phyloP scores from a whole-genome alignment of 2,329 filamentous ascomycete species.

The Ophiosphaerella korrae region DNA sequence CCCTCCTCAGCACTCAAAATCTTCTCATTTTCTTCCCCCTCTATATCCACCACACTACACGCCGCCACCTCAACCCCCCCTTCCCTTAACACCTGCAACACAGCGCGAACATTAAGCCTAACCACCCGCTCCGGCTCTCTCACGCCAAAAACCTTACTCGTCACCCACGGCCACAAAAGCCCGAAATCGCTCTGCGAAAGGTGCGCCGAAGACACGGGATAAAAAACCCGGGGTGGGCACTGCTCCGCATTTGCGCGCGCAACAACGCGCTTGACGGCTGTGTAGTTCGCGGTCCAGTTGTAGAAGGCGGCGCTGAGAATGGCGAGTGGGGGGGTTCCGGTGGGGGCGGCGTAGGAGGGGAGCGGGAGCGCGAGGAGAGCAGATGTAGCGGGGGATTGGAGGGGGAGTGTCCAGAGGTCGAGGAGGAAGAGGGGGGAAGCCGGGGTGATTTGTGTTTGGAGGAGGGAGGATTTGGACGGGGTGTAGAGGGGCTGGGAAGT shows the following conservation, averaged over 20 bases:
- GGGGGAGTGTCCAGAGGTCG: slow-evolving; percentile 80
- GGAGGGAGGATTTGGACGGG: slow-evolving; percentile 70
- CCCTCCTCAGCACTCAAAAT: slow-evolving; percentile 38
- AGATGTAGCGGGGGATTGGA: slow-evolving; percentile 58
- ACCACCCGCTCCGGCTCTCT: slow-evolving; percentile 79
- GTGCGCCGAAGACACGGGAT: slow-evolving; percentile 74
- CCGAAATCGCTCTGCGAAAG: slow-evolving; percentile 85
- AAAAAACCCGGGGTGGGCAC: slow-evolving; percentile 70
- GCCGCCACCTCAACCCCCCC: slow-evolving; percentile 48
- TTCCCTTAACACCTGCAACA: slow-evolving; percentile 72
- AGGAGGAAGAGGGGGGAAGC: slow-evolving; percentile 70
- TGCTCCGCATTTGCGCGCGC: slow-evolving; percentile 54
- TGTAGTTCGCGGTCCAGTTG: slow-evolving; percentile 76
- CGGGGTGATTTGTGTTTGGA: slow-evolving; percentile 66
- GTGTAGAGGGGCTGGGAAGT: slow-evolving; percentile 65
- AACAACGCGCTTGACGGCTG: slow-evolving; percentile 69
- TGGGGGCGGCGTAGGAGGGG: slow-evolving; percentile 60
- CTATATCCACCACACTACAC: slow-evolving; percentile 48
- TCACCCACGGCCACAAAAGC: slow-evolving; percentile 74
- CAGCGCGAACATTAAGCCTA: slow-evolving; percentile 79
- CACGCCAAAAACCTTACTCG: slow-evolving; percentile 56
- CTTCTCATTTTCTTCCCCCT: slow-evolving; percentile 39
- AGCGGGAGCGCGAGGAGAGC: slow-evolving; percentile 65
- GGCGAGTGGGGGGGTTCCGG: slow-evolving; percentile 65
- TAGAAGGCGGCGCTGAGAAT: slow-evolving; percentile 78